Evolutionary conservation across 139 green algal genomes (phyloP), one percentile per base, ranked within the genome.

Genomic region (Parachlorella kessleri): DNA sequence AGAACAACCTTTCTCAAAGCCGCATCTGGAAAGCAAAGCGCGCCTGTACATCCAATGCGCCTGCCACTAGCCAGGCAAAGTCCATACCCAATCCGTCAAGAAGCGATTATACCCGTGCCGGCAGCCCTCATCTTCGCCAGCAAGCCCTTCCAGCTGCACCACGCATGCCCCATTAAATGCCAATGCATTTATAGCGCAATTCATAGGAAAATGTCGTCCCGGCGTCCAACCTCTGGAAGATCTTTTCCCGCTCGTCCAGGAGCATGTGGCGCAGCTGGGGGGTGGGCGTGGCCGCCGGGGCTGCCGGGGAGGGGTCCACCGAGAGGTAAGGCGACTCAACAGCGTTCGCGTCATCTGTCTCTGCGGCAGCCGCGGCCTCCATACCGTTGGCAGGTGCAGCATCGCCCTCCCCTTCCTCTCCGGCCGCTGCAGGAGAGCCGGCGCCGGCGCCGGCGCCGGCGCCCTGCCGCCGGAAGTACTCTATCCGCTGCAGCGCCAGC

Each of bases 231-330:
- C 91, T 87, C 38, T 96, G 88, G 73, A 95, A 98, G 81, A 99
- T 95, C 48, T 83, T 82, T 9, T 42, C 75, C 6, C 74, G 26
- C 64, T 97, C 93, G 72, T 98, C 86, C 41, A 98, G 70, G 54
- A 99, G 75, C 35, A 83, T 68, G 1, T 24, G 35, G 26, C 70
- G 32, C 39, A 98, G 89, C 76, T 92, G 67, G 33, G 87, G 80
- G 2, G 79, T 81, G 33, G 92, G 89, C 2, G 86, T 93, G 71
- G 53, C 77, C 7, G 78, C 38, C 0, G 89, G 83, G 30, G 94
- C 86, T 32, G 96, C 88, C 6, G 95, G 95, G 5, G 94, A 95
- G n/a, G 97, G 97, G 66, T 99, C 97, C 3, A 99, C 95, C 2
- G 90, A 96, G 36, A 90, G 78, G 86, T 96, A 99, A 0, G 83